phyloP scores from a whole-genome alignment of 345 rosid species.

The Iberis pinnata region DNA sequence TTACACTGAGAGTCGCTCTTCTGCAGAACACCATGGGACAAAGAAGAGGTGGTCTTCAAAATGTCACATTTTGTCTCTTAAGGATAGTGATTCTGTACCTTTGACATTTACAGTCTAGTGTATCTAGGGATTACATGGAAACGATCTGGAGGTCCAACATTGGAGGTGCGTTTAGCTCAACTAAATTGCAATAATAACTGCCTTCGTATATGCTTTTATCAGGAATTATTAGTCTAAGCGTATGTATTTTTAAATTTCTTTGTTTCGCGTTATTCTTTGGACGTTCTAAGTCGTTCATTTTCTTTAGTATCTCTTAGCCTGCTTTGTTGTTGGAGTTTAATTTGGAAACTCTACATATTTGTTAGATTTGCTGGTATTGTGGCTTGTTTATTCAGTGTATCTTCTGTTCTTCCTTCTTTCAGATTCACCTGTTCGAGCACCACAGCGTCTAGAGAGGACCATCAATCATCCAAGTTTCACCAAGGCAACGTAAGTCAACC shows the following conservation, averaged over 20 bases:
- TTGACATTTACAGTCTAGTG: conserved; percentile 20
- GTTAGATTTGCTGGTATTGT: not conserved
- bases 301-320: conserved; percentile 13
- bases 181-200: not conserved
- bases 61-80: conserved; percentile 15
- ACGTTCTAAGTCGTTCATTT: not conserved
- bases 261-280: conserved; percentile 2
- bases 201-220: conserved; percentile 5
- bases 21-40: conserved; percentile 27
- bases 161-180: conserved; percentile 38
- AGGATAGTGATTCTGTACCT: conserved; percentile 3
- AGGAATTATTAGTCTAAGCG: conserved; percentile 5
- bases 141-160: conserved; percentile 35
- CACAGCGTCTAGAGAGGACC: conserved; percentile 30
- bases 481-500: conserved; percentile 35
- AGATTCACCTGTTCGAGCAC: conserved; percentile 39
- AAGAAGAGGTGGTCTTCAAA: conserved; percentile 44
- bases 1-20: conserved; percentile 34
- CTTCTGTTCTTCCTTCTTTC: conserved; percentile 21
- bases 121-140: conserved; percentile 40
- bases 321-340: conserved; percentile 15
- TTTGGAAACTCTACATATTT: conserved; percentile 9
- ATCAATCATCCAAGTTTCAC: conserved; percentile 25
- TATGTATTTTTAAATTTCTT: not conserved
- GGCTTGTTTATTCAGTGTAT: conserved; percentile 2